Evolutionary conservation across 2,329 filamentous ascomycete genomes (phyloP).

Genomic region (Phyllosticta paracitricarpa): DNA sequence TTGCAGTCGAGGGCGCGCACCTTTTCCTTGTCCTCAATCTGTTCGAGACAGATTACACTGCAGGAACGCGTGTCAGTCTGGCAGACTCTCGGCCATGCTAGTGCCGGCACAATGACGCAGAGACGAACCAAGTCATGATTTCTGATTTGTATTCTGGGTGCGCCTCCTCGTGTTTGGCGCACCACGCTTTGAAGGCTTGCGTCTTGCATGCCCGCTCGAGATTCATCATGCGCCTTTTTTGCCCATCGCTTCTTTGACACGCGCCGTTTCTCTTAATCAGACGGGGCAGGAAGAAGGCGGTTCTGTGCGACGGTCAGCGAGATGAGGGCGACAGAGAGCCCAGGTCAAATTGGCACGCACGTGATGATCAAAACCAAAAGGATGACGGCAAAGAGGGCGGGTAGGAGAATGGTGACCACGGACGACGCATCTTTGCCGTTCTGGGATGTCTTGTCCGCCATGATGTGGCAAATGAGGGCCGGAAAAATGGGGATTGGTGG

Average conservation of each 20-base stretch:
- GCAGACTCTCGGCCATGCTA: not conserved
- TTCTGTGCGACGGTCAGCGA: not conserved
- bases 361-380: slow-evolving; percentile 22
- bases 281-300: slow-evolving; percentile 5
- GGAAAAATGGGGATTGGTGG: not conserved
- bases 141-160: slow-evolving; percentile 10
- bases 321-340: not conserved
- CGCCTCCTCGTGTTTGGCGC: slow-evolving; percentile 7
- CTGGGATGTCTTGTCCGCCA: slow-evolving; percentile 3
- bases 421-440: not conserved
- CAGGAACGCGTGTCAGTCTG: not conserved
- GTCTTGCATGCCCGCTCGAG: slow-evolving; percentile 23
- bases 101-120: slow-evolving; percentile 8
- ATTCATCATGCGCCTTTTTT: slow-evolving; percentile 20
- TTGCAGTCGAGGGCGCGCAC: slow-evolving; percentile 25
- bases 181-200: slow-evolving; percentile 26
- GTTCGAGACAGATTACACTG: slow-evolving; percentile 29
- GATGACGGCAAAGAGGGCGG: slow-evolving; percentile 22
- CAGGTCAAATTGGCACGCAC: slow-evolving; percentile 14
- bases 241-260: slow-evolving; percentile 17
- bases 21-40: slow-evolving; percentile 22
- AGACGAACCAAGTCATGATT: slow-evolving; percentile 2
- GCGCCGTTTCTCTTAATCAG: slow-evolving; percentile 11
- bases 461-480: not conserved
- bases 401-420: slow-evolving; percentile 22